Conservation (phyloP, 2,329 filamentous ascomycete genomes). For the Microcyclosporella mali region DNA sequence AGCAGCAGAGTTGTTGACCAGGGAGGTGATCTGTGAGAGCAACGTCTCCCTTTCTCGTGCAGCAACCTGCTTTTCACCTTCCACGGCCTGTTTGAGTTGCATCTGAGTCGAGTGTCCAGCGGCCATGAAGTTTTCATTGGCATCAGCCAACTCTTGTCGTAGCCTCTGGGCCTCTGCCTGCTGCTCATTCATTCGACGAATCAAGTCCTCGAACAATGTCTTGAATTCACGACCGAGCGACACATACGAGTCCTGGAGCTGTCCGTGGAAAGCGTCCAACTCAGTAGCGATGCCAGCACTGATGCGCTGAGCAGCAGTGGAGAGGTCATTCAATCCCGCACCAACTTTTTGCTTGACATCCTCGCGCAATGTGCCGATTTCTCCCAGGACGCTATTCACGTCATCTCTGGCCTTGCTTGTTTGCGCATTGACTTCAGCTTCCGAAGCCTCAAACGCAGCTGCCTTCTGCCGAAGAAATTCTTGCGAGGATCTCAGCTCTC, state of each 20-base stretch:
- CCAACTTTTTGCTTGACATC: constrained; percentile 82
- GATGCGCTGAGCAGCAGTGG: constrained; percentile 78
- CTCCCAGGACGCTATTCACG: constrained; percentile 85
- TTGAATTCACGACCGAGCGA: constrained; percentile 82
- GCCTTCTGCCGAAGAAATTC: constrained; percentile 64
- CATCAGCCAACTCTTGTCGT: constrained; percentile 62
- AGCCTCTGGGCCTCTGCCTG: constrained; percentile 69
- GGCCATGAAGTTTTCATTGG: constrained; percentile 61
- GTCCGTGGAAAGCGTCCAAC: constrained; percentile 73
- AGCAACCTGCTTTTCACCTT: constrained; percentile 68
- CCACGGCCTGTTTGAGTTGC: constrained; percentile 62
- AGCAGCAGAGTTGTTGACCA: constrained; percentile 69
- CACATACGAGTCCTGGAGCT: constrained; percentile 80
- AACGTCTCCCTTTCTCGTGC: constrained; percentile 68
- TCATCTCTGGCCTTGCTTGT: constrained; percentile 67
- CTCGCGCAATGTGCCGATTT: constrained; percentile 84
- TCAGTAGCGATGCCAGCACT: constrained; percentile 84
- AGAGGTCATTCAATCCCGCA: constrained; percentile 75
- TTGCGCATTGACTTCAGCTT: constrained; percentile 61
- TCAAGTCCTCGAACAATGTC: constrained; percentile 71
- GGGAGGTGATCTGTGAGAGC: constrained; percentile 66
- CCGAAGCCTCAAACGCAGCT: constrained; percentile 60
- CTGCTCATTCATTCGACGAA: constrained; percentile 68
- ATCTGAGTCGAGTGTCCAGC: constrained; percentile 62
- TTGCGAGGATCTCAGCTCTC: constrained; percentile 64